Evolutionary conservation across 192 early-diverging fungal species (phyloP), one percentile per base, ranked within the genome.

Genomic region (Coemansia sp.): DNA sequence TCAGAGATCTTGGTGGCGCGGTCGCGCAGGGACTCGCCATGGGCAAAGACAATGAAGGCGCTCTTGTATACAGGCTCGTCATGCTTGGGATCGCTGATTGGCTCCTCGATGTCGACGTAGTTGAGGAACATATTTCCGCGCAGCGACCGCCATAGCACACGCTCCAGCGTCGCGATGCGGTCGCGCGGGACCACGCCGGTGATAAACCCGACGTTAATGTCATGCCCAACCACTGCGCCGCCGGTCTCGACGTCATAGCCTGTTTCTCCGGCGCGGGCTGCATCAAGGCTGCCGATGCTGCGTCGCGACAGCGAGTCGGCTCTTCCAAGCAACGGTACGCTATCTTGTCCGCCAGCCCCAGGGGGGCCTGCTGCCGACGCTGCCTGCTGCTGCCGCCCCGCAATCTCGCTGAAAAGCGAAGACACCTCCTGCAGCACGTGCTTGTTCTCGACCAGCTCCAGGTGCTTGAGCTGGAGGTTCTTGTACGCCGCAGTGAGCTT

Each of bases 1-100:
- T 99, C 96, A 57, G 94, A 89, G 46, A 99, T 96, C 85, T 95
- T 98, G 63, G 78, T 86, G 60, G 97, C 96, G 64, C 98, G 95
- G 71, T 85, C 86, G 36, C 97, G 81, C 68, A 98, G 86, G 73
- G 95, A 92, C 60, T 86, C 82, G 58, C 98, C 98, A 68, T 99
- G 98, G 10, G 96, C 95, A 89, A 99, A 99, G 65, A 99, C 93
- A 61, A 95, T 90, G 73, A 99, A 98, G 6, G 98, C 98, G 71
- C 93, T 96, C 87, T 99, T 99, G 66, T 95, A 89, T 6, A 98
- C 90, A 10, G 87, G 70, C 67, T 92, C 90, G 69, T 98, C 96
- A 1, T 89, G 91, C 56, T 85, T 88, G 10, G 96, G 96, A 69
- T 99, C 98, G 46, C 87, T 82, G 69, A 99, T 94, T 7, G 89